These are phyloP conservation scores for Coprinellus micaceus DNA, from an alignment of 768 basidiomycete species.

Conservation along the genomic window DNA sequence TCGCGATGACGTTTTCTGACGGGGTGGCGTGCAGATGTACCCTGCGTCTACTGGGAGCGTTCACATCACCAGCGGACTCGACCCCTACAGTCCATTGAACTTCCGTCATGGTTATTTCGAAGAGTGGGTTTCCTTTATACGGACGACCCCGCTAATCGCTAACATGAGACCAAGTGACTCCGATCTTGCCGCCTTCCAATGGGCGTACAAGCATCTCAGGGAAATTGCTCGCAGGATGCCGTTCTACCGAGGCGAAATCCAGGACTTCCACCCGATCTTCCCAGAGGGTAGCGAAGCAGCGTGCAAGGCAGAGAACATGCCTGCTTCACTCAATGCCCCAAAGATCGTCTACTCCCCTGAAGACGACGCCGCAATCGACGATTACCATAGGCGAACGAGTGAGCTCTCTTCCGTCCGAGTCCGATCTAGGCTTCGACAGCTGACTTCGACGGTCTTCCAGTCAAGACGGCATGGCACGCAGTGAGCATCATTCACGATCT, in stretches of 20 bases:
- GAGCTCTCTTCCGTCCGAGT: background rate
- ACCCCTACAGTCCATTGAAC: conserved; percentile 38
- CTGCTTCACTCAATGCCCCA: conserved; percentile 30
- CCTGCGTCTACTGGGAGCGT: conserved; percentile 45
- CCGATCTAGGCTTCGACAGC: background rate
- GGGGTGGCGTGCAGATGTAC: conserved; percentile 18
- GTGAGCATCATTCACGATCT: conserved; percentile 21
- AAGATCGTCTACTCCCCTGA: conserved; percentile 39
- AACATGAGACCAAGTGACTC: conserved; percentile 26
- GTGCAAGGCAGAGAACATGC: conserved; percentile 18
- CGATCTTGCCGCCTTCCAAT: conserved; percentile 44
- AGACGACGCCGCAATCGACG: conserved; percentile 42
- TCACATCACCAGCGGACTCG: conserved; percentile 42
- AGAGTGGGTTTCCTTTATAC: conserved; percentile 29
- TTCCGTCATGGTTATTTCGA: conserved; percentile 46
- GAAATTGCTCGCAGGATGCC: conserved; percentile 56
- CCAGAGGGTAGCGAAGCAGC: conserved; percentile 31
- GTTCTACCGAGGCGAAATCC: conserved; percentile 36
- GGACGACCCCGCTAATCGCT: background rate
- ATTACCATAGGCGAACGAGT: conserved; percentile 20
- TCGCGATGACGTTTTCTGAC: background rate
- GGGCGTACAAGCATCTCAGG: conserved; percentile 52
- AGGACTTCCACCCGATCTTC: conserved; percentile 34
- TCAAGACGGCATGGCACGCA: conserved; percentile 45
- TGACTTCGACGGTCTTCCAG: conserved; percentile 17